Evolutionary conservation across 805 yeast genomes (phyloP).

Genomic region (Nakazawaea sp.): DNA sequence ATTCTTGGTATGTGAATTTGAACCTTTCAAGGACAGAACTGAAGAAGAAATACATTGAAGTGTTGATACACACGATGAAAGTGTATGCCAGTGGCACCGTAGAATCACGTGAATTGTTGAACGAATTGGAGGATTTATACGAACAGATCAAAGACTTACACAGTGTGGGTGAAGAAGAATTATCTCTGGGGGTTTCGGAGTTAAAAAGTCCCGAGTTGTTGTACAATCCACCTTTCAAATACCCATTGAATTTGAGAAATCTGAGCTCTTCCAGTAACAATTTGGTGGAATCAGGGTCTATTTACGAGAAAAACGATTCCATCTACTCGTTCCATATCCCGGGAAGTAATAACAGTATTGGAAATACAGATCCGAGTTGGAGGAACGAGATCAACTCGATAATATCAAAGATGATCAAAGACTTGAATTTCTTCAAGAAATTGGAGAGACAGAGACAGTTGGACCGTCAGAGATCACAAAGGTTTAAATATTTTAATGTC

Average conservation of each 20-base stretch:
- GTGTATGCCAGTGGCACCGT: constrained; percentile 59
- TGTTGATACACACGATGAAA: constrained; percentile 66
- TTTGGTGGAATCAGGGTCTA: constrained; percentile 5
- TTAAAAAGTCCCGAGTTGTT: constrained; percentile 11
- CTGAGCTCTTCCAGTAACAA: not conserved
- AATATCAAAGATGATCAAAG: constrained; percentile 37
- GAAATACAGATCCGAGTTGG: constrained; percentile 40
- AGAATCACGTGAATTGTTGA: constrained; percentile 58
- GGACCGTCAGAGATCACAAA: not conserved
- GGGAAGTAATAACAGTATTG: constrained; percentile 16
- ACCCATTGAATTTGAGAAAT: not conserved
- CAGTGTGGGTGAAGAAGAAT: not conserved
- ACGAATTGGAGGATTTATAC: constrained; percentile 70
- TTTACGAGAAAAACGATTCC: constrained; percentile 6
- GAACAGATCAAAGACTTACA: constrained; percentile 54
- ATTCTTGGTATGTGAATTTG: constrained; percentile 75
- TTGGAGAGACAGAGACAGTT: constrained; percentile 6
- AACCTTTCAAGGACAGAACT: constrained; percentile 69
- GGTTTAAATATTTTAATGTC: not conserved
- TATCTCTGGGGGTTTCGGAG: no score
- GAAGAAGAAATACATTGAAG: constrained; percentile 61
- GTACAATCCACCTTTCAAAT: constrained; percentile 9
- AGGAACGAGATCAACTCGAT: constrained; percentile 45
- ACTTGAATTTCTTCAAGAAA: constrained; percentile 20
- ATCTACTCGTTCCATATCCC: constrained; percentile 6